phyloP scores from a whole-genome alignment of 306 rosid genomes.

The Phaseolus lunatus region DNA sequence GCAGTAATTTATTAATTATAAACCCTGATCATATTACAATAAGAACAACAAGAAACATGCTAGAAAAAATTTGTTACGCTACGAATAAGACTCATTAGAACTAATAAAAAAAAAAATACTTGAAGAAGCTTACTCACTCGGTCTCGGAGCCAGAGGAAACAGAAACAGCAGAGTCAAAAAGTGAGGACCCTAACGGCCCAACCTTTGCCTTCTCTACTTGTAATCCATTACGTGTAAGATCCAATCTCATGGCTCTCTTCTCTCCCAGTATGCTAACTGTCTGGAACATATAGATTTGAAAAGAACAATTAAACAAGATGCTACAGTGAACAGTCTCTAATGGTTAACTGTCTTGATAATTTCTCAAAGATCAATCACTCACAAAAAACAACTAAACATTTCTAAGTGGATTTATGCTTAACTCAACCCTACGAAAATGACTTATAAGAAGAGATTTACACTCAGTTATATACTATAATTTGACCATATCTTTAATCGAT shows the following conservation, averaged over 20 bases:
- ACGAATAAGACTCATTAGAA: conserved; percentile 27
- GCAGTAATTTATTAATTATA: not conserved
- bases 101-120: conserved; percentile 30
- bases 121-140: conserved; percentile 72
- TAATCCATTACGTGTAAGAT: conserved; percentile 69
- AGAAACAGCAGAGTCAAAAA: conserved; percentile 97
- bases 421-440: too few species aligned
- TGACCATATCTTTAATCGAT: too few species aligned
- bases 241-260: conserved; percentile 75
- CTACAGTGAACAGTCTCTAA: conserved; percentile 8
- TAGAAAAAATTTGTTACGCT: conserved; percentile 26
- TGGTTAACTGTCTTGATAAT: not conserved
- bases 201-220: conserved; percentile 86
- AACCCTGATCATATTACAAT: conserved; percentile 23
- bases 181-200: conserved; percentile 88
- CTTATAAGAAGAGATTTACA: too few species aligned
- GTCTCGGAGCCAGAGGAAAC: conserved; percentile 71
- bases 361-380: not conserved
- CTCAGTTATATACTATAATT: too few species aligned
- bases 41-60: conserved; percentile 20
- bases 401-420: too few species aligned
- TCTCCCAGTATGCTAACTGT: conserved; percentile 72
- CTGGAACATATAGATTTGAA: conserved; percentile 57
- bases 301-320: conserved; percentile 37
- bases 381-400: not conserved